A percentile compares a stretch with the other conserved stretches of the same genome.
Conservation (phyloP, 2,329 filamentous ascomycete species). For the Pseudogymnoascus destructans region DNA sequence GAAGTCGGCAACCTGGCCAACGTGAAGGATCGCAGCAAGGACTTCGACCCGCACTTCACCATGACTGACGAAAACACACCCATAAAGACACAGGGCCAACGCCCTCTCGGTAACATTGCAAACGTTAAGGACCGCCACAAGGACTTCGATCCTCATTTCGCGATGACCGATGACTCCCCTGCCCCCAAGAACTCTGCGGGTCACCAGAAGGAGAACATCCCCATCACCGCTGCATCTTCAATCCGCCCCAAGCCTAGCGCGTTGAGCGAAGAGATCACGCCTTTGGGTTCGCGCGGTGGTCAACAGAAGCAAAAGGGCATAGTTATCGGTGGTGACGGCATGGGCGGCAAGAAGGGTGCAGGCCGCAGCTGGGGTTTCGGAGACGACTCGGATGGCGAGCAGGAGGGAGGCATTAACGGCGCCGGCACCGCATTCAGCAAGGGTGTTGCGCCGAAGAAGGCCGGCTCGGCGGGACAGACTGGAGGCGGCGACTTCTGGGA, state of each 20-base stretch:
- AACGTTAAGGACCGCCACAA: slow-evolving; percentile 58
- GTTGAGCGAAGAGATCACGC: slow-evolving; percentile 21
- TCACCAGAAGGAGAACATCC: slow-evolving; percentile 33
- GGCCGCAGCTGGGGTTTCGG: slow-evolving; percentile 44
- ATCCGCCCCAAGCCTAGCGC: slow-evolving; percentile 15
- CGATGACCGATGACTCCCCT: slow-evolving; percentile 54
- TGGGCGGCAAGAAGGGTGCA: slow-evolving; percentile 47
- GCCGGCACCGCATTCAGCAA: slow-evolving; percentile 21
- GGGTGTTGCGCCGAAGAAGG: slow-evolving; percentile 20
- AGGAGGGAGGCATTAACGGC: slow-evolving; percentile 19
- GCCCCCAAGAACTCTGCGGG: slow-evolving; percentile 18
- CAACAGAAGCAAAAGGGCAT: slow-evolving; percentile 27
- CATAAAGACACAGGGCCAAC: slow-evolving; percentile 23
- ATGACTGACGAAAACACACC: slow-evolving; percentile 55
- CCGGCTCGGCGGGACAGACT: slow-evolving; percentile 19
- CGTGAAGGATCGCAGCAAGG: slow-evolving; percentile 57
- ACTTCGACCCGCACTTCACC: slow-evolving; percentile 66
- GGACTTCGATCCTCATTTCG: slow-evolving; percentile 52
- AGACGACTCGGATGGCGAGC: slow-evolving; percentile 36
- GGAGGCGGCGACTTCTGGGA: slow-evolving; percentile 28
- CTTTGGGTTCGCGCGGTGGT: slow-evolving; percentile 17
- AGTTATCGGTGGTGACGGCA: slow-evolving; percentile 47
- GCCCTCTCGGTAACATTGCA: slow-evolving; percentile 35
- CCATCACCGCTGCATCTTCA: slow-evolving; percentile 16
- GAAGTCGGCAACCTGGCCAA: slow-evolving; percentile 59